phyloP scores from a whole-genome alignment of 495 filamentous ascomycete genomes.

The Xylaria sp. region DNA sequence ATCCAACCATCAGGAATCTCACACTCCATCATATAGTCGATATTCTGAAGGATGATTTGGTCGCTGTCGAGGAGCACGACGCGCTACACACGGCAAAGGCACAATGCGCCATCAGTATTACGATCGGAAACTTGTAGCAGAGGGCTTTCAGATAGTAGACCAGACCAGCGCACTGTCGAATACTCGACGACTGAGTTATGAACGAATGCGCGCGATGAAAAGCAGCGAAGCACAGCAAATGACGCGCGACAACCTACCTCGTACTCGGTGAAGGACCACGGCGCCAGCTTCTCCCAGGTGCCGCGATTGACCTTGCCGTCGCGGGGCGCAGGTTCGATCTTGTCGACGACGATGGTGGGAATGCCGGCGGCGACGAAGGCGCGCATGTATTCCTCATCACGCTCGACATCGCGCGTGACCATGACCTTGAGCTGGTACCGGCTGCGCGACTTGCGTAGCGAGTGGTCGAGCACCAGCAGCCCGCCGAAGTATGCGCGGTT shows the following conservation, averaged over 20 bases:
- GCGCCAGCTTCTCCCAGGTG: constrained; percentile 52
- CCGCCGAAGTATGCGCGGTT: constrained; percentile 50
- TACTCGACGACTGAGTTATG: neutral
- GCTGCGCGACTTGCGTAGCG: constrained; percentile 42
- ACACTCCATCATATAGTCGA: constrained; percentile 51
- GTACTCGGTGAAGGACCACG: constrained; percentile 51
- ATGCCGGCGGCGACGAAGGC: constrained; percentile 48
- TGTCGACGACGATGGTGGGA: constrained; percentile 48
- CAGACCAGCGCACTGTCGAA: neutral
- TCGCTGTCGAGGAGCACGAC: constrained; percentile 51
- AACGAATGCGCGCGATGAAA: constrained; percentile 12
- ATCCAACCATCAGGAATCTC: constrained; percentile 45
- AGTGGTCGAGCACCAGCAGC: constrained; percentile 47
- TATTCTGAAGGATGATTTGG: constrained; percentile 49
- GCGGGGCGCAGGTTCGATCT: constrained; percentile 47
- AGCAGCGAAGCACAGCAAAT: neutral
- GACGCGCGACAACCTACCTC: constrained; percentile 38
- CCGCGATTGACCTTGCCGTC: constrained; percentile 50
- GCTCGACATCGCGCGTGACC: constrained; percentile 48
- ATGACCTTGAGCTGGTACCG: constrained; percentile 50
- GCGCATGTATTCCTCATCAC: constrained; percentile 48
- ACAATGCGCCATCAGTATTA: constrained; percentile 11
- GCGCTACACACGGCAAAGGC: constrained; percentile 32
- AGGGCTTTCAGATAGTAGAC: neutral
- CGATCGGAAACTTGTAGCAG: neutral